Percentiles rank a stretch among this genome's conserved stretches.
Evolutionary conservation across 495 filamentous ascomycete genomes (phyloP).

Genomic region (Copromyces sp.): DNA sequence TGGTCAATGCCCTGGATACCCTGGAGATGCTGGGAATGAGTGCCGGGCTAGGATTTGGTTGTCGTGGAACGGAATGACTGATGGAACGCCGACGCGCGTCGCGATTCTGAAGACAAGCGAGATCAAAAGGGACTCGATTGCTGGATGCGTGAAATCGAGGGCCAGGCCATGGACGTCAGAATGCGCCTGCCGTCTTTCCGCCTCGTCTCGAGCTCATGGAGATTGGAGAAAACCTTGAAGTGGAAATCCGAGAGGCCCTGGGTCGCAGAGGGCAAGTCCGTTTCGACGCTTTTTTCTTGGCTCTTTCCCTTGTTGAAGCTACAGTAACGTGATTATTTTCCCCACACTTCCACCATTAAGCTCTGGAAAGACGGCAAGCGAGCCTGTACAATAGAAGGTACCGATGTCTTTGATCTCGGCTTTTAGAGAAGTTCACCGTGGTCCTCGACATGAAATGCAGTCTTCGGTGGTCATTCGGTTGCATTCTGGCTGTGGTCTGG

Average conservation of each 20-base stretch:
- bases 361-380: constrained; percentile 22
- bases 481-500: not conserved
- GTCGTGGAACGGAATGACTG: not conserved
- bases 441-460: not conserved
- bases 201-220: not conserved
- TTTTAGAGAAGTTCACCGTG: not conserved
- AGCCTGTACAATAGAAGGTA: constrained; percentile 12
- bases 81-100: not conserved
- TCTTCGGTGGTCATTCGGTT: not conserved
- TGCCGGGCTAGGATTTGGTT: not conserved
- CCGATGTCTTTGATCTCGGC: constrained; percentile 4
- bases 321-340: not conserved
- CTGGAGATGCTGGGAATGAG: not conserved
- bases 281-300: constrained; percentile 3
- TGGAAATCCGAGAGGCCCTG: not conserved
- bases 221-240: not conserved
- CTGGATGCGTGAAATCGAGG: not conserved
- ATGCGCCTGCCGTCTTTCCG: not conserved
- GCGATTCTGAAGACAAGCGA: not conserved
- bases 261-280: not conserved
- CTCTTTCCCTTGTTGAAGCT: not conserved
- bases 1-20: not conserved
- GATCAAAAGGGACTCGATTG: not conserved
- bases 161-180: not conserved
- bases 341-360: constrained; percentile 13